Percentiles rank a stretch among this genome's conserved stretches.
Evolutionary conservation across 1,284 basidiomycete species (phyloP).

Genomic region (Cryptococcus sp.): DNA sequence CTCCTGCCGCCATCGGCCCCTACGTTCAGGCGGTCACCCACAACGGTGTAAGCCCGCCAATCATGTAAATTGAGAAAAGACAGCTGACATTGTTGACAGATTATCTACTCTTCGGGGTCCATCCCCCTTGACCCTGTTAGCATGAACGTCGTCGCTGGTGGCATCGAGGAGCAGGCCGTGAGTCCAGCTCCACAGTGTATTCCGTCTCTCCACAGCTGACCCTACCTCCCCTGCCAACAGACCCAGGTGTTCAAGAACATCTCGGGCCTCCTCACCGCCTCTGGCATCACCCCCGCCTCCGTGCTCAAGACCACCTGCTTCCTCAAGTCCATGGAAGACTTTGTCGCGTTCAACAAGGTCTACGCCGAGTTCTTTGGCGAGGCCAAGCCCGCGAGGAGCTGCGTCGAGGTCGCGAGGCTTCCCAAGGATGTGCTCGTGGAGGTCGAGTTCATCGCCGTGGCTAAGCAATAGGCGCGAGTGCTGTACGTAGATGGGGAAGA

Average conservation of each 20-base stretch:
- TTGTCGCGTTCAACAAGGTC: conserved; percentile 68
- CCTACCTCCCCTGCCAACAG: conserved; percentile 24
- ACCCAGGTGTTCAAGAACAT: conserved; percentile 83
- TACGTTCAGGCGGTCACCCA: conserved; percentile 79
- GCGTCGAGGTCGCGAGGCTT: conserved; percentile 75
- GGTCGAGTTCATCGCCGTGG: conserved; percentile 61
- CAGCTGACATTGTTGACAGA: conserved; percentile 8
- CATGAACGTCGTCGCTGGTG: conserved; percentile 70
- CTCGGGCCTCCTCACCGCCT: conserved; percentile 74
- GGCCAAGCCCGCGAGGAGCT: conserved; percentile 88
- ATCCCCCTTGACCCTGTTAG: conserved; percentile 78
- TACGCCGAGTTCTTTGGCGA: conserved; percentile 79
- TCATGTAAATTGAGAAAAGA: background rate
- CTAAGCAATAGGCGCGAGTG: conserved; percentile 23
- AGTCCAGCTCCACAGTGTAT: conserved; percentile 17
- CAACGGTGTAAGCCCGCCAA: conserved; percentile 57
- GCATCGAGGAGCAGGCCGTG: conserved; percentile 75
- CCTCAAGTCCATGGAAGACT: conserved; percentile 89
- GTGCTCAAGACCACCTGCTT: conserved; percentile 90
- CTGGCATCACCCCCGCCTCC: conserved; percentile 69
- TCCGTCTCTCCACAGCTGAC: background rate
- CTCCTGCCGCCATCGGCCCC: conserved; percentile 81
- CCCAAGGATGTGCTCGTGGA: conserved; percentile 82
- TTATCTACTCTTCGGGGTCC: conserved; percentile 86
- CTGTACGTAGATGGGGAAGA: background rate